These are phyloP conservation scores for Claviceps digitariae DNA, from an alignment of 2,329 filamentous ascomycete species.

Conservation along the genomic window DNA sequence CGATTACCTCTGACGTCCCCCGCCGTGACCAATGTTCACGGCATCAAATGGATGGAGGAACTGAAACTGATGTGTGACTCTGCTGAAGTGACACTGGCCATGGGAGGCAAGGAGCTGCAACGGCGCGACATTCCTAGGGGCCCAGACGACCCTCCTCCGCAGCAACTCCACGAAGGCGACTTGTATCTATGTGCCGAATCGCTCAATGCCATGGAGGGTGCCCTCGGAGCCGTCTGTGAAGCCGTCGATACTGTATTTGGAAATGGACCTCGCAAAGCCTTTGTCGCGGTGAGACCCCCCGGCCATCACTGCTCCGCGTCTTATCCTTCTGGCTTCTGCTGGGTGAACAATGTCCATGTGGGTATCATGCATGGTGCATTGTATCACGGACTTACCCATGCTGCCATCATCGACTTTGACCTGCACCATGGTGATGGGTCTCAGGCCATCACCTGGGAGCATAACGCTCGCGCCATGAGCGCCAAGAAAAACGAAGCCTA, in stretches of 20 bases:
- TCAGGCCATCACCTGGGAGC: slow-evolving; percentile 82
- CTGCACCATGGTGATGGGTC: slow-evolving; percentile 93
- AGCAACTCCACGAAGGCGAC: slow-evolving; percentile 72
- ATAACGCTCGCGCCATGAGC: slow-evolving; percentile 55
- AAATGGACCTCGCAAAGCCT: slow-evolving; percentile 57
- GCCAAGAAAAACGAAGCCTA: slow-evolving; percentile 56
- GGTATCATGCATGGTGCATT: slow-evolving; percentile 85
- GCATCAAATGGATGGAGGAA: slow-evolving; percentile 86
- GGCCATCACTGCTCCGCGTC: slow-evolving; percentile 90
- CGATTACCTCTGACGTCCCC: slow-evolving; percentile 57
- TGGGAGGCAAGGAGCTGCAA: slow-evolving; percentile 64
- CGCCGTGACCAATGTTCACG: slow-evolving; percentile 83
- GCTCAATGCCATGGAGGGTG: slow-evolving; percentile 74
- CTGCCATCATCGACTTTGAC: slow-evolving; percentile 86
- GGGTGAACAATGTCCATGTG: slow-evolving; percentile 96
- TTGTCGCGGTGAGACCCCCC: slow-evolving; percentile 83
- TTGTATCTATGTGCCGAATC: slow-evolving; percentile 84
- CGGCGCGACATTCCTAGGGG: slow-evolving; percentile 50
- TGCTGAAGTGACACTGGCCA: slow-evolving; percentile 64
- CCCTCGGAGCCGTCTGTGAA: slow-evolving; percentile 84
- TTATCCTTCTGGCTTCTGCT: slow-evolving; percentile 91
- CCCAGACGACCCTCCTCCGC: slow-evolving; percentile 28
- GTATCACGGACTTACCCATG: slow-evolving; percentile 77
- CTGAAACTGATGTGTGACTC: slow-evolving; percentile 71
- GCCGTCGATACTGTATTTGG: slow-evolving; percentile 76